phyloP scores from a whole-genome alignment of 108 stramenopile genomes.

The Seminavis robusta region DNA sequence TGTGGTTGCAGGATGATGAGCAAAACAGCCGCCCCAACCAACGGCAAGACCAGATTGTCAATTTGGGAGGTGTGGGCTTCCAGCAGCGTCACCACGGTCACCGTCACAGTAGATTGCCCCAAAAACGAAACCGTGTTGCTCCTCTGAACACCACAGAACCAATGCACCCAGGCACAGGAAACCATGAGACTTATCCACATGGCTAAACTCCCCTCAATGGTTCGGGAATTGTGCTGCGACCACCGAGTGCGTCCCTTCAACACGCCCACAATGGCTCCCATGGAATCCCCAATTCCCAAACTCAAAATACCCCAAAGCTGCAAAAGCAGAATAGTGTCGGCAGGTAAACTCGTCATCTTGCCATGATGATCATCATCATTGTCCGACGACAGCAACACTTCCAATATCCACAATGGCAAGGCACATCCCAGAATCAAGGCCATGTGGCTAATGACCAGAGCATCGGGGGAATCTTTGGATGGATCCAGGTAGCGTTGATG shows the following conservation, averaged over 20 bases:
- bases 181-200: constrained; percentile 68
- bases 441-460: constrained; percentile 65
- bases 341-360: constrained; percentile 1
- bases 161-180: background rate
- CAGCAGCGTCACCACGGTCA: constrained; percentile 45
- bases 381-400: constrained; percentile 12
- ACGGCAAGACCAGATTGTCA: constrained; percentile 80
- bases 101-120: constrained; percentile 1
- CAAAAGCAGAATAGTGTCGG: constrained; percentile 8
- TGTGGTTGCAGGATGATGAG: too few species aligned
- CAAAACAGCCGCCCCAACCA: constrained; percentile 39
- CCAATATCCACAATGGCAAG: constrained; percentile 56
- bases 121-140: too few species aligned
- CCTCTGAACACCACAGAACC: background rate
- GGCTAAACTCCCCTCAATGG: constrained; percentile 69
- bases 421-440: constrained; percentile 78
- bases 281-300: constrained; percentile 78
- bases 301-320: constrained; percentile 57
- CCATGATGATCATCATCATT: background rate
- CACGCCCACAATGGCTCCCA: constrained; percentile 63
- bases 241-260: constrained; percentile 25
- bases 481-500: constrained; percentile 34
- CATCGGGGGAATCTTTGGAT: constrained; percentile 45
- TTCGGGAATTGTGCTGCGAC: constrained; percentile 52
- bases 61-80: constrained; percentile 79